phyloP scores from a whole-genome alignment of 2,329 filamentous ascomycete genomes.

The Xylariaceae sp. region DNA sequence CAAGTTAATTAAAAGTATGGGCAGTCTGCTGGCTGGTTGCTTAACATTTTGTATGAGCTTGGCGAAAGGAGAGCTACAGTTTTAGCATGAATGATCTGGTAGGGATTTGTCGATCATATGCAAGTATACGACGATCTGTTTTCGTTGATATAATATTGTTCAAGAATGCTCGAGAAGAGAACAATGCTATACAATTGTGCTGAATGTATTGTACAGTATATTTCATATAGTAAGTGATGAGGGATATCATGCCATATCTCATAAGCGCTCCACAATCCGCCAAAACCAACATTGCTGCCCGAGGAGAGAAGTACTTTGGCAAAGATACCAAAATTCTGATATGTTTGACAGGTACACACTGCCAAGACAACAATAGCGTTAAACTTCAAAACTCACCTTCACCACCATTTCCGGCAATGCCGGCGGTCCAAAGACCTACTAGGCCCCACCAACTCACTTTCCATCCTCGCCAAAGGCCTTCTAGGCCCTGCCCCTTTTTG shows the following conservation, averaged over 20 bases:
- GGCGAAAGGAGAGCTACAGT: background rate
- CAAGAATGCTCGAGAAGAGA: background rate
- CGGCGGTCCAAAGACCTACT: slow-evolving; percentile 75
- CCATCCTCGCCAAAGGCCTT: slow-evolving; percentile 76
- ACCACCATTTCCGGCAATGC: slow-evolving; percentile 65
- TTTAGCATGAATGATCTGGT: slow-evolving; percentile 13
- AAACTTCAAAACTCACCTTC: slow-evolving; percentile 61
- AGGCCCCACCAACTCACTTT: slow-evolving; percentile 80
- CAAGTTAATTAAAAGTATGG: background rate
- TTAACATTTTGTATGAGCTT: background rate
- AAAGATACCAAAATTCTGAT: background rate
- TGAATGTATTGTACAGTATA: slow-evolving; percentile 6
- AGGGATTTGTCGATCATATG: slow-evolving; percentile 5
- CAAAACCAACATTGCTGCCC: slow-evolving; percentile 13
- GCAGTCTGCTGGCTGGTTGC: background rate
- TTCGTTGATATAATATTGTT: background rate
- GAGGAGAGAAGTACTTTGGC: slow-evolving; percentile 20
- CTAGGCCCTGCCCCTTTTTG: slow-evolving; percentile 68
- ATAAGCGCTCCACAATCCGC: slow-evolving; percentile 34
- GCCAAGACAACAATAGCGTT: background rate
- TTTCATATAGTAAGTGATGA: slow-evolving; percentile 34
- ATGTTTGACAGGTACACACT: background rate
- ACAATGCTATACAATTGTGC: slow-evolving; percentile 1
- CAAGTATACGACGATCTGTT: background rate
- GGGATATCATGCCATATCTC: slow-evolving; percentile 53